Base-by-base conservation (phyloP, 768 basidiomycete species). In the Leccinellum albellum region DNA sequence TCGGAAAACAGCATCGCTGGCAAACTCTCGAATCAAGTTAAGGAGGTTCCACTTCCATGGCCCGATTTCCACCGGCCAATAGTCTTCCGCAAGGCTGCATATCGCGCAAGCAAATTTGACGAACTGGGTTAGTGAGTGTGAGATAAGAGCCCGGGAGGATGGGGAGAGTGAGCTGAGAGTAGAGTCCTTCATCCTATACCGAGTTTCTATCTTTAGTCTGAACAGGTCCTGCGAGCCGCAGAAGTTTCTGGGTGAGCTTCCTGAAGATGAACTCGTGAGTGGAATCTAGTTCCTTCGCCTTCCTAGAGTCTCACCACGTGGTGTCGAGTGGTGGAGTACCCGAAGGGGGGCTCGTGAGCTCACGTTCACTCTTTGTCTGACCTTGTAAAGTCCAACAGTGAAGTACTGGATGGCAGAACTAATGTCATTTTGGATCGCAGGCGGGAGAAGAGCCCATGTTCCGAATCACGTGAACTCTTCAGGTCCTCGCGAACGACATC, bases 401-500 rank as follows among this genome's bases (percentile, higher is more conserved):
- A 91, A 98, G 67, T 82, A 6, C 28, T 3, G 6, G 28, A 28
- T 6, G 28, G 28, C 28, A 28, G 28, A 28, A 6, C 28, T 28
- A 28, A 28, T 28, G 28, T 93, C 84, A 14, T 78, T 74, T 66
- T 94, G 95, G 32, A 95, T 77, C 9, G 85, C 85, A 0, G 82
- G 83, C 0, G 96, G 95, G 7, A 99, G 83, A 79, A 97, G 97
- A 1, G 82, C 78, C 80, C 57, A 98, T 91, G 68, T 97, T 98
- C 95, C n/a, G n/a, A n/a, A n/a, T n/a, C n/a, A n/a, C n/a, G n/a
- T n/a, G n/a, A n/a, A n/a, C n/a, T n/a, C n/a, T n/a, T n/a, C n/a
- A n/a, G n/a, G n/a, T n/a, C n/a, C 53, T 86, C 81, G 1, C 81
- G 54, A 98, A 80, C 26, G 26, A 26, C 26, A 2, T 91, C 94